Conservation (phyloP, 306 rosid species). For the Hippophae gyantsensis region DNA sequence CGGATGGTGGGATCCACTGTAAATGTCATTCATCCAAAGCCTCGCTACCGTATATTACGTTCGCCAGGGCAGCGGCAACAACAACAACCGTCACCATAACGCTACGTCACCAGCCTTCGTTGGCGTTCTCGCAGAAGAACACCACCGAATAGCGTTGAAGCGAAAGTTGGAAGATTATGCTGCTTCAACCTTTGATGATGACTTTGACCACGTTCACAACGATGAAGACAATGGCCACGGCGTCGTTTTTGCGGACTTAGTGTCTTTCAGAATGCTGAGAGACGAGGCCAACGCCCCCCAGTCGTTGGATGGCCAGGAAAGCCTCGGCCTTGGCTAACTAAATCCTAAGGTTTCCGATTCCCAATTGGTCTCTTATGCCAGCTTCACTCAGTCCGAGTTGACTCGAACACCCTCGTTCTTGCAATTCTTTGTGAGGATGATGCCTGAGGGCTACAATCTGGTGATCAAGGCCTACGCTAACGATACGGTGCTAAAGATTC, state of each 20-base stretch:
- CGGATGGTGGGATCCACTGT: slow-evolving; percentile 34
- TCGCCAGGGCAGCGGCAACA: slow-evolving; percentile 29
- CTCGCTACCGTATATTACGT: slow-evolving; percentile 37
- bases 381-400: slow-evolving; percentile 10
- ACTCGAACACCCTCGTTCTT: slow-evolving; percentile 22
- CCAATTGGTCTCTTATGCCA: slow-evolving; percentile 16
- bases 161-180: slow-evolving; percentile 64
- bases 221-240: slow-evolving; percentile 36
- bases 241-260: slow-evolving; percentile 33
- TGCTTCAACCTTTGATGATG: slow-evolving; percentile 25
- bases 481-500: slow-evolving; percentile 49
- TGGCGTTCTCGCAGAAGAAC: slow-evolving; percentile 14
- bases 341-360: slow-evolving; percentile 29
- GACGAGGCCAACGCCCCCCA: slow-evolving; percentile 43
- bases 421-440: slow-evolving; percentile 59
- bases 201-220: slow-evolving; percentile 24
- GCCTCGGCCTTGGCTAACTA: slow-evolving; percentile 3
- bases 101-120: slow-evolving; percentile 3
- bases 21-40: slow-evolving; percentile 59
- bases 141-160: slow-evolving; percentile 40
- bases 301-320: slow-evolving; percentile 10
- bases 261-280: slow-evolving; percentile 56
- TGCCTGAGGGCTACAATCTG: slow-evolving; percentile 32
- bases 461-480: slow-evolving; percentile 42
- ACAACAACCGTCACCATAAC: too few species aligned